These are phyloP conservation scores for Tolypocladium capitatum DNA, from an alignment of 2,329 filamentous ascomycete genomes.

Conservation along the genomic window DNA sequence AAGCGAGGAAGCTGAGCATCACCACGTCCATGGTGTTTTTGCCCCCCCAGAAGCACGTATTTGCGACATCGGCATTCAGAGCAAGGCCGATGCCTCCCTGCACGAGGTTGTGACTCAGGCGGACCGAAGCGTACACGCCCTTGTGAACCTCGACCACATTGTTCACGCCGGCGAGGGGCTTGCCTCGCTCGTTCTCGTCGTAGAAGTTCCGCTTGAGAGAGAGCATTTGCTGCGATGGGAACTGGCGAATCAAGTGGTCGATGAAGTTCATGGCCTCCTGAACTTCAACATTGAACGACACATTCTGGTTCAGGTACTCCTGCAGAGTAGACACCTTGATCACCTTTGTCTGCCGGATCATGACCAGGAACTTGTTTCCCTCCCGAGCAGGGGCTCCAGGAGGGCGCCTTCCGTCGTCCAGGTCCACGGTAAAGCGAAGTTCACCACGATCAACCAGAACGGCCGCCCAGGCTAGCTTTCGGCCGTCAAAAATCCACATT, in stretches of 20 bases:
- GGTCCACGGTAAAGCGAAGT: constrained; percentile 49
- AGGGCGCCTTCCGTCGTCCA: constrained; percentile 53
- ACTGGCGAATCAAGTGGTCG: constrained; percentile 76
- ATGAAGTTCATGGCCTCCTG: constrained; percentile 80
- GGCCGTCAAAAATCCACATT: constrained; percentile 66
- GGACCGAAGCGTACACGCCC: constrained; percentile 77
- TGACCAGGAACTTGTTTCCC: constrained; percentile 43
- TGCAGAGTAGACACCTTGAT: constrained; percentile 56
- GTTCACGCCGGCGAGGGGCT: constrained; percentile 38
- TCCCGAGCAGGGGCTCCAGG: constrained; percentile 16
- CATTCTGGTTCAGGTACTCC: constrained; percentile 49
- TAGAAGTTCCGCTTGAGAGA: constrained; percentile 80
- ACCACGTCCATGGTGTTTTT: constrained; percentile 25
- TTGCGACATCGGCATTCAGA: constrained; percentile 83
- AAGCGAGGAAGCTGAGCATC: constrained; percentile 18
- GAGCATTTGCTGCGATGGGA: constrained; percentile 53
- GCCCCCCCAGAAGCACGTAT: constrained; percentile 71
- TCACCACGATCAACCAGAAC: constrained; percentile 30
- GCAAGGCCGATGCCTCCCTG: constrained; percentile 49
- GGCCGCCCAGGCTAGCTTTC: constrained; percentile 67
- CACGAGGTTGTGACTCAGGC: constrained; percentile 46
- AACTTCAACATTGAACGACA: constrained; percentile 50
- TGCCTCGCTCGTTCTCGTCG: constrained; percentile 32
- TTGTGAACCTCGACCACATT: constrained; percentile 65
- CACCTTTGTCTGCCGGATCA: constrained; percentile 49